Evolutionary conservation across 2,329 filamentous ascomycete species (phyloP), one percentile per base, ranked within the genome.

Genomic region (Xylariomycetidae sp.): DNA sequence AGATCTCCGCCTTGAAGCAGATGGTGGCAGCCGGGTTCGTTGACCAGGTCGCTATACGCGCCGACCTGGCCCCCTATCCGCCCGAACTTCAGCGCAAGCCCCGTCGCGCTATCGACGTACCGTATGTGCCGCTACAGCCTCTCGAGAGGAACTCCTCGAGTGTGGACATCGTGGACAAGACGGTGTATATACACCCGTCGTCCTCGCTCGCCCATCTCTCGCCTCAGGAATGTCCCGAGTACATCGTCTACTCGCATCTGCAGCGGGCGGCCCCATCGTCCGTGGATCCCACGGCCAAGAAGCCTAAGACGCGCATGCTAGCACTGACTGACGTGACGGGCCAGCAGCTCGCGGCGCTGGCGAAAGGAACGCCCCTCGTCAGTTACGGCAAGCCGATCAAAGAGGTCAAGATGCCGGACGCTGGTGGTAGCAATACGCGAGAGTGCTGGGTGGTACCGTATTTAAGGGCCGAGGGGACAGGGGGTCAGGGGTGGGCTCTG

Each of bases 1-100:
- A 88, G 53, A 67, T 94, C 17, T 80, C 81, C 29, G 80, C 87
- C 1, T 69, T 98, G 17, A 94, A 94, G 58, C 87, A 96, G 55
- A 94, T 97, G 64, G 80, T 87, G 15, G 87, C 90, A 0, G 84
- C 88, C 0, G 92, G 90, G 1, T 97, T 96, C 64, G 80, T 97
- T 51, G 92, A 98, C 60, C 85, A 96, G 48, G 76, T 98, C 25
- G 92, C 92, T 28, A 88, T 97, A 48, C 85, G 92, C 40, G 87
- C 86, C 4, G 90, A 98, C 58, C 68, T 88, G n/a, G 73, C 87
- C 0, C 86, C 88, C 1, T 73, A 72, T 10, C 85, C 86, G 1
- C 80, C 82, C 1, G 79, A 82, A 41, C 62, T 73, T 33, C 62
- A 69, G 28, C 72, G 82, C 13, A 87, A 85, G 41, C 86, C 89